Evolutionary conservation across 2,329 filamentous ascomycete species (phyloP), one percentile per base, ranked within the genome.

Genomic region (Penicillium sp.): DNA sequence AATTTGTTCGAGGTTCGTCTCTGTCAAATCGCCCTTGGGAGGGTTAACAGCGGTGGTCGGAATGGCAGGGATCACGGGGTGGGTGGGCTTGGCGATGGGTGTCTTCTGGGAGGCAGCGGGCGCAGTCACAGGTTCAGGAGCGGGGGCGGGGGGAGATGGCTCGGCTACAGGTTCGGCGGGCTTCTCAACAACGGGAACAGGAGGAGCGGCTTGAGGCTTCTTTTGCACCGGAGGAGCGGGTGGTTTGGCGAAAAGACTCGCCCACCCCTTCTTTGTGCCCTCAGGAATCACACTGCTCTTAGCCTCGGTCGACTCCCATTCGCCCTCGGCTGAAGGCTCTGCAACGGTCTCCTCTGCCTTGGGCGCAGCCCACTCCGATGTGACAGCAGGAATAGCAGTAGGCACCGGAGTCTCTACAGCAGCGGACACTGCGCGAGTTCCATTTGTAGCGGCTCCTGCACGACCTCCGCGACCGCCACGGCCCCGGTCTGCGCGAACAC

Each of bases 1-100:
- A 67, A 97, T 83, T 77, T 93, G 90, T 74, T 96, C 93, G 57
- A 97, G 88, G 77, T 97, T 97, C 67, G 88, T 89, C 78, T 93
- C 88, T 29, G 93, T 97, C 64, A 97, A 84, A 69, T 93, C 87
- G 73, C 92, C 91, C 77, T 89, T 88, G 25, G 90, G 84, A 17
- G 90, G 88, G 48, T 84, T 82, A 46, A 93, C 67, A 54, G 75
- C 71, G 59, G 79, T 71, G 35, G 72, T 71, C 25, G 75, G 70
- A 51, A 77, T 72, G 23, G 73, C 69, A 62, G 72, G 72, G 54
- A 71, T 64, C 58, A 68, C 69, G 13, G 69, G 67, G 50, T 71
- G 69, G 31, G 68, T 65, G 17, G 70, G 68, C 56, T 75, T 75
- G 54, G 77, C 74, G 59, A 71, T 61, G 38, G 78, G 75, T 7